Evolutionary conservation across 352 stramenopile species (phyloP).

Genomic region (Aphanomyces euteiches): DNA sequence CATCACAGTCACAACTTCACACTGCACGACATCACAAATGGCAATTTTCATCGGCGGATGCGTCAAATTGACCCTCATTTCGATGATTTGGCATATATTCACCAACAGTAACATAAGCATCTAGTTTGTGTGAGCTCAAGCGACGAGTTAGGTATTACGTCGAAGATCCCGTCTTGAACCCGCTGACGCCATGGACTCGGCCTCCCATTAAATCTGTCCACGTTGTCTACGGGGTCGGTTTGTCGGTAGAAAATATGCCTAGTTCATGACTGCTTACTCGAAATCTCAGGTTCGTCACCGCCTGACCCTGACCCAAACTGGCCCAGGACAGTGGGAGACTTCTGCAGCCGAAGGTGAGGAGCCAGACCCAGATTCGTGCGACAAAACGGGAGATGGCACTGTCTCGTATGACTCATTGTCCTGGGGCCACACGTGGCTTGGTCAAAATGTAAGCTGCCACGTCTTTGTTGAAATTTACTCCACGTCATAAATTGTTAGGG

Average conservation of each 20-base stretch:
- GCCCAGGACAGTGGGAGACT: not conserved
- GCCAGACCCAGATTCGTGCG: conserved; percentile 38
- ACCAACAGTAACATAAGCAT: conserved; percentile 36
- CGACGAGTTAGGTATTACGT: conserved; percentile 51
- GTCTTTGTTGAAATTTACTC: not conserved
- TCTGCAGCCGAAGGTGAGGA: not conserved
- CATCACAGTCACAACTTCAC: conserved; percentile 49
- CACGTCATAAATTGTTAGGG: not conserved
- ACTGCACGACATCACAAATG: conserved; percentile 59
- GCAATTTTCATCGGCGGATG: conserved; percentile 69
- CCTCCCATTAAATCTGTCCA: conserved; percentile 74
- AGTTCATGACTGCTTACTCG: not conserved
- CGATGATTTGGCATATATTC: conserved; percentile 50
- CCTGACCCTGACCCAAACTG: not conserved
- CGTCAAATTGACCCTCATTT: conserved; percentile 58
- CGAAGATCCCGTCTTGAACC: conserved; percentile 59
- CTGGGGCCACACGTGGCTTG: conserved; percentile 74
- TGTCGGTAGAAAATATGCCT: conserved; percentile 44
- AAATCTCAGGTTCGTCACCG: not conserved
- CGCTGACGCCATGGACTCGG: conserved; percentile 54
- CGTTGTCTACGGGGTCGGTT: conserved; percentile 70
- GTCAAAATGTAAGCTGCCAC: conserved; percentile 26
- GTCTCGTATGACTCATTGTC: conserved; percentile 78
- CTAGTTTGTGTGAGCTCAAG: not conserved
- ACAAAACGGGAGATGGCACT: conserved; percentile 70